These are phyloP conservation scores for Lachnellula suecica DNA, from an alignment of 2,329 filamentous ascomycete species.

Conservation along the genomic window DNA sequence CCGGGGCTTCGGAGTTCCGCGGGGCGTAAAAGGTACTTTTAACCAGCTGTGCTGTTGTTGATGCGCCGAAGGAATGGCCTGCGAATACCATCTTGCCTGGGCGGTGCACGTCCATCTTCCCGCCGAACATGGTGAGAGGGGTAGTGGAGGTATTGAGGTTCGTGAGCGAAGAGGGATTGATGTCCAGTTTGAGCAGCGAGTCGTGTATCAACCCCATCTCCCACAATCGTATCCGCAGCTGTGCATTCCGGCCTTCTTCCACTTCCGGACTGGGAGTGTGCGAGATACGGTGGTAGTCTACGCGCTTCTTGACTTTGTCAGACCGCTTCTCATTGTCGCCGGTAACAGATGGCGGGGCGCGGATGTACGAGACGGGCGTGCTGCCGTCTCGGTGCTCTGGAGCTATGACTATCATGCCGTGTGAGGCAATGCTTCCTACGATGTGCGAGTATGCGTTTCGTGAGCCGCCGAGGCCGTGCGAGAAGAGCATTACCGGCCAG, in stretches of 20 bases:
- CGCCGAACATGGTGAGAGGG: slow-evolving; percentile 57
- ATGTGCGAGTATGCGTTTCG: slow-evolving; percentile 86
- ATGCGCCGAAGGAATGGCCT: slow-evolving; percentile 80
- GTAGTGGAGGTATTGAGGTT: slow-evolving; percentile 53
- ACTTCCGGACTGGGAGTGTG: slow-evolving; percentile 66
- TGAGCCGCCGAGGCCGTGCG: slow-evolving; percentile 78
- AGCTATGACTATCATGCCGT: slow-evolving; percentile 78
- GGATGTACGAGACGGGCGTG: slow-evolving; percentile 70
- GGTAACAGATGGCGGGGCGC: slow-evolving; percentile 49
- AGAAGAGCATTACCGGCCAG: slow-evolving; percentile 85
- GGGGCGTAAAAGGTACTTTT: slow-evolving; percentile 73
- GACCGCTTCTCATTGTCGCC: not conserved
- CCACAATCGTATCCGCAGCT: slow-evolving; percentile 75
- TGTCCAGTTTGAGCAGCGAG: slow-evolving; percentile 65
- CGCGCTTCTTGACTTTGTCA: slow-evolving; percentile 24
- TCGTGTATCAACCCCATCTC: slow-evolving; percentile 73
- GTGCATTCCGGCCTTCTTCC: slow-evolving; percentile 65
- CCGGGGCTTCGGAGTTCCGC: slow-evolving; percentile 42
- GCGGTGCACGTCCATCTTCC: slow-evolving; percentile 64
- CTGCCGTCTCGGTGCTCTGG: slow-evolving; percentile 84
- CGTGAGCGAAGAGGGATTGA: slow-evolving; percentile 41
- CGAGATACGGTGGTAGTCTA: slow-evolving; percentile 49
- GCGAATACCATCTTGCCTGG: slow-evolving; percentile 74
- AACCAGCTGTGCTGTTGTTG: slow-evolving; percentile 72
- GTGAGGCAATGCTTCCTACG: slow-evolving; percentile 73